Evolutionary conservation across 805 yeast species (phyloP).

Genomic region (Myxozyma geophila): DNA sequence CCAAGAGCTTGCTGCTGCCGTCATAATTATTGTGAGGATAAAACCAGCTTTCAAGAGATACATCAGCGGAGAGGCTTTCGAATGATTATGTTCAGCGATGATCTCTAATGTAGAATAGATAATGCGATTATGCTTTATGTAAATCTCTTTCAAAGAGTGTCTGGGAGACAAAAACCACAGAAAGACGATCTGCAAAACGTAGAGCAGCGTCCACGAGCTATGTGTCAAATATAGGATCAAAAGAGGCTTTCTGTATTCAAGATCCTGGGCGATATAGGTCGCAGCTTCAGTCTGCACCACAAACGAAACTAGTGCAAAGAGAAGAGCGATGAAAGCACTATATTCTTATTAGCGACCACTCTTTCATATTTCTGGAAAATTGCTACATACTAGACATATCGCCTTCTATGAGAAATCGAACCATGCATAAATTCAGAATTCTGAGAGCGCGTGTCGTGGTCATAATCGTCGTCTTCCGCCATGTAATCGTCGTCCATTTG

Average conservation of each 20-base stretch:
- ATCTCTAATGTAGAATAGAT: slow-evolving; percentile 38
- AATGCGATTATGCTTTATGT: slow-evolving; percentile 34
- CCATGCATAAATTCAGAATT: slow-evolving; percentile 18
- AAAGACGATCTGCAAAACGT: slow-evolving; percentile 66
- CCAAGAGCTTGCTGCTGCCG: slow-evolving; percentile 83
- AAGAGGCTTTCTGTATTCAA: slow-evolving; percentile 70
- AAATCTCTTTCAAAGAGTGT: slow-evolving; percentile 33
- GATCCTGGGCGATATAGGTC: slow-evolving; percentile 61
- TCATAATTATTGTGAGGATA: slow-evolving; percentile 60
- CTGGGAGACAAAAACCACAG: slow-evolving; percentile 50
- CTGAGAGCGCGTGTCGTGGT: slow-evolving; percentile 2
- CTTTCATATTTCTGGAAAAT: not conserved
- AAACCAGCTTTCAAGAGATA: slow-evolving; percentile 54
- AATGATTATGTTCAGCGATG: slow-evolving; percentile 29
- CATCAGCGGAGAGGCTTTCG: slow-evolving; percentile 49
- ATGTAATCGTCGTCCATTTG: slow-evolving; percentile 19
- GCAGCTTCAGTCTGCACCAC: slow-evolving; percentile 83
- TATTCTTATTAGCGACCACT: not conserved
- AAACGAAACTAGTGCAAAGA: slow-evolving; percentile 61
- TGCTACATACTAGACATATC: slow-evolving; percentile 35
- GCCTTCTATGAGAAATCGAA: slow-evolving; percentile 18
- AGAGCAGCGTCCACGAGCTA: slow-evolving; percentile 72
- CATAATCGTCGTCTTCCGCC: slow-evolving; percentile 12
- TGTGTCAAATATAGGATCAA: slow-evolving; percentile 64
- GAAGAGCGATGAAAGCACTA: slow-evolving; percentile 52